Evolutionary conservation across 208 protist species (phyloP).

Genomic region (Porcisia deanei): DNA sequence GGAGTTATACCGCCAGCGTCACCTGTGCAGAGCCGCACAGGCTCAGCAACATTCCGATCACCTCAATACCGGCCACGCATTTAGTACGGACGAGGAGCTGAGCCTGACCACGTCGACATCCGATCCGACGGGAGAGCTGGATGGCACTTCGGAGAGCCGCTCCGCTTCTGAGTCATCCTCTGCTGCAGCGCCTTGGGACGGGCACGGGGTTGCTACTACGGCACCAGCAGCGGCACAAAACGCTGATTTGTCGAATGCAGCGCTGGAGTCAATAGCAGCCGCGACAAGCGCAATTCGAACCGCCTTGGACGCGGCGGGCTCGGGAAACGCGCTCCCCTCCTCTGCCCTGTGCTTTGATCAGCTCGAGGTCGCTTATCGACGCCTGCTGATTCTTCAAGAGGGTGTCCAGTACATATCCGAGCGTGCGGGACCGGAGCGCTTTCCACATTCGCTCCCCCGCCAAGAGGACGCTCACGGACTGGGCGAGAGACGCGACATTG

Average conservation of each 20-base stretch:
- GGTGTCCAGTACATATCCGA: slow-evolving; percentile 24
- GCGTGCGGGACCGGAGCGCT: slow-evolving; percentile 17
- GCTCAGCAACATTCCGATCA: slow-evolving; percentile 14
- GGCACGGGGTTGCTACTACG: neutral
- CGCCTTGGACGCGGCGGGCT: neutral
- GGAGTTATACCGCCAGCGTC: slow-evolving; percentile 30
- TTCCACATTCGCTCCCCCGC: slow-evolving; percentile 47
- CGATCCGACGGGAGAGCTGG: slow-evolving; percentile 9
- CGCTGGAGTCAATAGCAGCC: neutral
- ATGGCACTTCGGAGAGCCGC: slow-evolving; percentile 1
- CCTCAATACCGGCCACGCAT: slow-evolving; percentile 10
- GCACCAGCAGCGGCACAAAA: slow-evolving; percentile 3
- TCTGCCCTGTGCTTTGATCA: slow-evolving; percentile 30
- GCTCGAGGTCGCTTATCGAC: slow-evolving; percentile 31
- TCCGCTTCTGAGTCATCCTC: neutral
- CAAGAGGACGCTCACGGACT: slow-evolving; percentile 30
- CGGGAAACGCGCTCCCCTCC: neutral
- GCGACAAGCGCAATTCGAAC: neutral
- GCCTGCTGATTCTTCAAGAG: slow-evolving; percentile 23
- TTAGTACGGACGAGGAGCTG: slow-evolving; percentile 3
- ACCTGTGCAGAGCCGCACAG: slow-evolving; percentile 9
- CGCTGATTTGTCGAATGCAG: neutral
- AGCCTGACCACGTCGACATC: slow-evolving; percentile 17
- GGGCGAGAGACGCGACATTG: slow-evolving; percentile 37
- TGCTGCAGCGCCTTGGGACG: neutral